Base-by-base conservation (phyloP, 805 yeast genomes). In the Saccharomyces mikatae region DNA sequence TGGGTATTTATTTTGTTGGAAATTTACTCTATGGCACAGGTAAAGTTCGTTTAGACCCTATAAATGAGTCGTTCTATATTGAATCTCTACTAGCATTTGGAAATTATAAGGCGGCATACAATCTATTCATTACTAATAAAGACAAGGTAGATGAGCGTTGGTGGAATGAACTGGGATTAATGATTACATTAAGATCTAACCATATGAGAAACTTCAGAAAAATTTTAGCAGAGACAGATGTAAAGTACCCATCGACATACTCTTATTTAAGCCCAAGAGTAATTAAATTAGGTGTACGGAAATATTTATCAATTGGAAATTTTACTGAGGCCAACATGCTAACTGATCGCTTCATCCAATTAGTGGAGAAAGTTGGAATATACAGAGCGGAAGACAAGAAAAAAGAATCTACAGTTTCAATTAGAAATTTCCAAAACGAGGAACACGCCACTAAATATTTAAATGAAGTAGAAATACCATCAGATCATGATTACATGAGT, bases 161-260 rank as follows among this genome's bases (percentile, higher is more conserved):
- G 73, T 80, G 84, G 84, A 67, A 69, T 55, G 84, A 80, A 51
- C 54, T 76, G 26, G 80, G 82, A n/a, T 66, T 75, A 53, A 70
- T 69, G 54, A 68, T 77, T 5, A 68, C 73, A 48, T 56, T 80
- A 32, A 64, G 69, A 6, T 60, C 63, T n/a, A 67, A 66, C 14
- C 62, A 71, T 31, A 52, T 74, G 4, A 65, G 57, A 4, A 60
- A 61, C n/a, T 80, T 80, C 26, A 75, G 75, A 46, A 58, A 58
- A 1, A 48, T 74, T 1, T 68, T 75, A 2, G 31, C 54, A 0
- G 59, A 64, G 6, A 69, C 74, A 1, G 59, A 64, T 46, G 52
- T 58, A 0, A 60, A 58, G 47, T 74, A 62, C 53, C 56, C 56
- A 8, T 57, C 63, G 32, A 6, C n/a, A 2, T 41, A 48, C 36